Base-by-base conservation (phyloP, 257 asterid genomes). In the Datura wrightii region DNA sequence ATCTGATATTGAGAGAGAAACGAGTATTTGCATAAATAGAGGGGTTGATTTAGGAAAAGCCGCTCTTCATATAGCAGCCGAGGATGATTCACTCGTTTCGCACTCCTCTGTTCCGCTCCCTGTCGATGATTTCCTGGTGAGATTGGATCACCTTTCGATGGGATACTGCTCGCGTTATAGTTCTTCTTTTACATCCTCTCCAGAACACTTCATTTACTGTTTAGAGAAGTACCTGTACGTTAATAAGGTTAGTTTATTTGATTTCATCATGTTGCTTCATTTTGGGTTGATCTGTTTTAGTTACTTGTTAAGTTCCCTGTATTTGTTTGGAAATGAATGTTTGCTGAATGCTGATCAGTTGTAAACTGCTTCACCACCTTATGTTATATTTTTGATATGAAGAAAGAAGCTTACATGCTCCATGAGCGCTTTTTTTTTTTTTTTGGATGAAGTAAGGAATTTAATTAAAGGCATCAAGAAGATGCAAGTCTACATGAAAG, bases 61-160 rank as follows among this genome's bases (percentile, higher is more conserved):
- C 62, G 97, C 98, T 79, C 97, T 94, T 83, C 87, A 93, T 79
- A 90, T 94, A 85, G 97, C 97, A 44, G 96, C 98, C 46, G 98
- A 94, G 86, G 96, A 94, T 84, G 98, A 94, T 84, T 93, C 97
- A 82, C 92, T 94, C 14, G 60, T 94, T 65, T 93, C 98, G 4
- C 98, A 94, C 87, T 94, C 97, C 65, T 94, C 98, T 76, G 98
- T 94, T 85, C 95, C 98, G 1, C 96, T 94, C 42, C 98, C 98
- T 11, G 97, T 94, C n/a, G 95, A 91, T 82, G 96, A 92, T 91
- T 93, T 93, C 79, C 53, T 91, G 46, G 88, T 85, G 53, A 89
- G 98, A 86, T 86, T 94, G 92, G 94, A 92, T 86, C 88, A 86
- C 90, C 97, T 94, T 65, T 91, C 98, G 5, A 86, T 93, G 90